Base-by-base conservation (phyloP, 1,139 yeast genomes). In the Blastobotrys elegans region DNA sequence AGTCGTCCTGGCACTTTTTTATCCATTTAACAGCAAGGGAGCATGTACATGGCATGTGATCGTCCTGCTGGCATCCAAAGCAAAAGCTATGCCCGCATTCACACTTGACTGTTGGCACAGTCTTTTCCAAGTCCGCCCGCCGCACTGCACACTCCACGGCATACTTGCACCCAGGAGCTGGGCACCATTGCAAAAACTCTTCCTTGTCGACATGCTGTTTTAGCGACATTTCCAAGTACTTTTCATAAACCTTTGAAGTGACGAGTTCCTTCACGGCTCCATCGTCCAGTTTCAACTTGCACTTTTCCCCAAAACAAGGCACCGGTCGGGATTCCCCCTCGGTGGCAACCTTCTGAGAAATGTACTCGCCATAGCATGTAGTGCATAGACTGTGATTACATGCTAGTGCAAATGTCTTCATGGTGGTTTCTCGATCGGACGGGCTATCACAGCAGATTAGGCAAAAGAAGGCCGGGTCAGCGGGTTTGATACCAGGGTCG, bases 11-110 rank as follows among this genome's bases (percentile, higher is more conserved):
- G 56, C 95, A 86, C 58, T 88, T 85, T 45, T 76, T 74, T 34
- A 84, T 72, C 99, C 99, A 92, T 44, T 69, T 65, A 50, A 73
- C 73, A 1, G 84, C 84, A 11, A 85, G 62, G 57, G 68, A 68
- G 62, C 99, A 92, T 1, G 94, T 87, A 32, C 87, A 78, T 0
- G 97, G 97, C 26, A 80, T 69, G 65, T 92, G 99, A 57, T 84
- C 83, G 10, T 58, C 60, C 52, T 71, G 73, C 21, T 78, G 78
- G 64, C 99, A 92, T 20, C 74, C 71, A 58, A 82, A 84, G 61
- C 99, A 92, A 61, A 90, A 92, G 50, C 75, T 76, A 59, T 89
- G 92, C 6, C 75, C 77, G 44, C 76, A 71, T 1, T 69, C 62
- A 63, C 99, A 92, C 35, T 72, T 68, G 0, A 88, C 97, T 7